A percentile compares a stretch with the other conserved stretches of the same genome.
Evolutionary conservation across 192 early-diverging fungal species (phyloP).

Genomic region (Coemansia sp.): DNA sequence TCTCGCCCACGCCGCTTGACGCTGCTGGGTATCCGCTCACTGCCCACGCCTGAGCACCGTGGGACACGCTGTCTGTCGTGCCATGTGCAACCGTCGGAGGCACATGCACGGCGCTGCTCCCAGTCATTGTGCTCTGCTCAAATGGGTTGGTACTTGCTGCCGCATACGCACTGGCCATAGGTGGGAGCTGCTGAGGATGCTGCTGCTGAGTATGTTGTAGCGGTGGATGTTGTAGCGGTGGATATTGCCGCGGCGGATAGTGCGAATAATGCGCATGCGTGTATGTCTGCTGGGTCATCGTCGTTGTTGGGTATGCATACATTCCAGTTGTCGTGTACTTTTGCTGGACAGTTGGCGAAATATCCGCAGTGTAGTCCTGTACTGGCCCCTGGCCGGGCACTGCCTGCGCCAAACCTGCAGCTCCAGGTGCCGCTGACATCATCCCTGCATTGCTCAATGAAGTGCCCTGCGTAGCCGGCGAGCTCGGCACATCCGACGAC

Average conservation of each 20-base stretch:
- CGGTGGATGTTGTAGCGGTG: slow-evolving; percentile 11
- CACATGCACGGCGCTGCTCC: slow-evolving; percentile 6
- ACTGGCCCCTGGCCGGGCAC: background rate
- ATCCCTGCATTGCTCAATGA: slow-evolving; percentile 12
- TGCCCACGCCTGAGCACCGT: slow-evolving; percentile 13
- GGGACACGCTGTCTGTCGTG: slow-evolving; percentile 2
- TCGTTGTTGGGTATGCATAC: slow-evolving; percentile 16
- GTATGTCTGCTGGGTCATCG: slow-evolving; percentile 9
- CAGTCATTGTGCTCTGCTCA: slow-evolving; percentile 9
- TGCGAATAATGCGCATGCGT: slow-evolving; percentile 23
- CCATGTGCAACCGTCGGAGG: slow-evolving; percentile 7
- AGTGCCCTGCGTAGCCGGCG: slow-evolving; percentile 20
- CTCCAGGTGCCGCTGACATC: slow-evolving; percentile 14
- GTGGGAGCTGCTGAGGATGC: slow-evolving; percentile 3
- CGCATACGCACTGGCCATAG: slow-evolving; percentile 5
- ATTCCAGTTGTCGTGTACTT: slow-evolving; percentile 4
- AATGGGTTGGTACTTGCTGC: slow-evolving; percentile 7
- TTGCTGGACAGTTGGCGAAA: background rate
- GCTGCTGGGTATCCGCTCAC: slow-evolving; percentile 21
- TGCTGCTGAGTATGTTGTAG: slow-evolving; percentile 16
- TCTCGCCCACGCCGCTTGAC: slow-evolving; percentile 7
- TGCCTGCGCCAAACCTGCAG: slow-evolving; percentile 5
- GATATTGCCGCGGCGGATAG: slow-evolving; percentile 20
- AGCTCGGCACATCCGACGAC: slow-evolving; percentile 19
- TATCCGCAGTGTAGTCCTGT: slow-evolving; percentile 3